phyloP scores from a whole-genome alignment of 129 eudicot species.

The Solidago caesia region DNA sequence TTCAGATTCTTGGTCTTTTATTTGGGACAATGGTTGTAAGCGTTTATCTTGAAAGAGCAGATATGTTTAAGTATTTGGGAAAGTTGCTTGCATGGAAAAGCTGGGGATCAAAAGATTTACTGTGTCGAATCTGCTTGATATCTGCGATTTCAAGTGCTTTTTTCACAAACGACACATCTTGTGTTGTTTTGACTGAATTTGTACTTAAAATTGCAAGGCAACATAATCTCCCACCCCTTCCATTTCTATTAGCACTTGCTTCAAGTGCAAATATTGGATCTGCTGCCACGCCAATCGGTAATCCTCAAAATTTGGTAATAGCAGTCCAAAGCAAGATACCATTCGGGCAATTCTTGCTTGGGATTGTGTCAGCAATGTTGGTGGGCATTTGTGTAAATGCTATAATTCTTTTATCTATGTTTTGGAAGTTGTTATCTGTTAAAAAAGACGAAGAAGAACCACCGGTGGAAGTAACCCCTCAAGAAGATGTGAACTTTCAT shows the following conservation, averaged over 20 bases:
- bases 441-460: slow-evolving; percentile 75
- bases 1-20: slow-evolving; percentile 81
- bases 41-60: slow-evolving; percentile 90
- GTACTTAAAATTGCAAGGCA: slow-evolving; percentile 88
- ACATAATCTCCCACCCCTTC: slow-evolving; percentile 94
- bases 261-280: slow-evolving; percentile 96
- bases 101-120: slow-evolving; percentile 76
- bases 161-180: slow-evolving; percentile 86
- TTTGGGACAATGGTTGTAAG: slow-evolving; percentile 98
- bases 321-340: slow-evolving; percentile 79
- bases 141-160: slow-evolving; percentile 87
- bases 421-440: slow-evolving; percentile 75
- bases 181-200: slow-evolving; percentile 91
- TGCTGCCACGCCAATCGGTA: slow-evolving; percentile 91
- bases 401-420: slow-evolving; percentile 65
- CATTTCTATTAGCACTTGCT: slow-evolving; percentile 81
- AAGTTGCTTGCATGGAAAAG: slow-evolving; percentile 68
- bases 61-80: slow-evolving; percentile 81
- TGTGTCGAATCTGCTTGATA: slow-evolving; percentile 69
- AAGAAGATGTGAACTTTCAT: slow-evolving; percentile 62
- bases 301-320: slow-evolving; percentile 89
- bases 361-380: slow-evolving; percentile 68
- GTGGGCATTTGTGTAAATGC: slow-evolving; percentile 71
- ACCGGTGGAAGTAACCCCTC: slow-evolving; percentile 46
- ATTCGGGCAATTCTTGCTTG: slow-evolving; percentile 66